These are phyloP conservation scores for Fusarium multiceps DNA, from an alignment of 2,329 filamentous ascomycete species.

Conservation along the genomic window DNA sequence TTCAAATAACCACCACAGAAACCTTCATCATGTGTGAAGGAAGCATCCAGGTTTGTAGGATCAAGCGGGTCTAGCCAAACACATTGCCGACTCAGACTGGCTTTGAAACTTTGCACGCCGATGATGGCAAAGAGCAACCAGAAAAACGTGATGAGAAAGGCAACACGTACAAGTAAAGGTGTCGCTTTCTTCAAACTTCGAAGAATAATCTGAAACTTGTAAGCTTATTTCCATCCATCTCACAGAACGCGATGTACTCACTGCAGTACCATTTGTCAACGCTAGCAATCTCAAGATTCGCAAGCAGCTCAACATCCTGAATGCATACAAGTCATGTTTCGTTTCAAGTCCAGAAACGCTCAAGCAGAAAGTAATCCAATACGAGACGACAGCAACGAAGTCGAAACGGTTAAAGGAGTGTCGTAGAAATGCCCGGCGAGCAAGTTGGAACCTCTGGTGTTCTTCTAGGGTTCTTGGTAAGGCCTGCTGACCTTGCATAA, in stretches of 20 bases:
- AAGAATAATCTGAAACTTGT: conserved; percentile 77
- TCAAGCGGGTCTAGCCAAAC: conserved; percentile 77
- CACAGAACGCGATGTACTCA: conserved; percentile 57
- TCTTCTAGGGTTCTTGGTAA: conserved; percentile 74
- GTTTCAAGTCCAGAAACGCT: conserved; percentile 76
- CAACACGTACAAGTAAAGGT: conserved; percentile 89
- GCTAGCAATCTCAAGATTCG: conserved; percentile 91
- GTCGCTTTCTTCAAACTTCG: conserved; percentile 95
- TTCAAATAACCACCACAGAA: conserved; percentile 89
- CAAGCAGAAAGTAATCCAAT: conserved; percentile 89
- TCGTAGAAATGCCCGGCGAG: conserved; percentile 89
- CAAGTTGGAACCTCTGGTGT: conserved; percentile 85
- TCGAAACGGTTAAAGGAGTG: conserved; percentile 97
- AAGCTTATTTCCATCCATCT: conserved; percentile 6
- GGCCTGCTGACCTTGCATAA: conserved; percentile 70
- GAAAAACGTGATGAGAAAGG: conserved; percentile 95
- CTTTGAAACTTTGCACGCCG: conserved; percentile 95
- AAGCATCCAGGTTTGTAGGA: conserved; percentile 63
- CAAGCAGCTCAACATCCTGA: conserved; percentile 95
- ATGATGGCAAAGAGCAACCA: conserved; percentile 98
- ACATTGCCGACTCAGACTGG: conserved; percentile 80
- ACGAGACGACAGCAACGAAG: conserved; percentile 93
- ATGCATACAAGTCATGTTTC: conserved; percentile 81
- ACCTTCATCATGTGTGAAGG: conserved; percentile 73
- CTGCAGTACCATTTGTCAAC: conserved; percentile 91